Conservation (phyloP, 257 asterid genomes). For the Primulina eburnea region DNA sequence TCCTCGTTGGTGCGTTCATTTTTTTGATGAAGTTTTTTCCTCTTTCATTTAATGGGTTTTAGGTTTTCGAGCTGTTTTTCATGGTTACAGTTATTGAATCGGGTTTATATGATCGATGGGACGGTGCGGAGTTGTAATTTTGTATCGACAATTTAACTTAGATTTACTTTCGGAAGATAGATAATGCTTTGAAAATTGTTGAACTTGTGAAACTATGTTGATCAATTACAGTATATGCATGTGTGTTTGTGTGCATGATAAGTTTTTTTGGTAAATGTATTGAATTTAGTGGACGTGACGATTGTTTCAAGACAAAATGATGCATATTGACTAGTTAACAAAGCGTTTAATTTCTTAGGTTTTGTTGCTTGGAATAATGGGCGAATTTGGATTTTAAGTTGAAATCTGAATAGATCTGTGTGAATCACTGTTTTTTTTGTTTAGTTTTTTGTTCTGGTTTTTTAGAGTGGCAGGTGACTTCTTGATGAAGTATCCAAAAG, state of each 20-base stretch:
- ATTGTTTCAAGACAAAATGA: neutral
- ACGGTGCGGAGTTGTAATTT: neutral
- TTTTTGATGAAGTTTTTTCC: neutral
- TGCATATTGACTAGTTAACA: neutral
- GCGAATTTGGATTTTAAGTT: neutral
- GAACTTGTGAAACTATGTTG: neutral
- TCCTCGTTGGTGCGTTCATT: conserved; percentile 54
- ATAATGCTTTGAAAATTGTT: neutral
- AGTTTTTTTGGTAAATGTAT: neutral
- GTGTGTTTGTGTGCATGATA: neutral
- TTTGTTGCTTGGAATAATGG: neutral
- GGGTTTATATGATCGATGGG: too few species aligned
- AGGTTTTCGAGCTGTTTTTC: conserved; percentile 21
- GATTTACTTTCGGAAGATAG: neutral
- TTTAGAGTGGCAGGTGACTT: neutral
- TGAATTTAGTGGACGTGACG: neutral
- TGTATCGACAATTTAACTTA: neutral
- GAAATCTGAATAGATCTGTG: neutral
- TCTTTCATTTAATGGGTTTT: neutral
- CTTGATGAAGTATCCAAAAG: neutral
- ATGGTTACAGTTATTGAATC: neutral
- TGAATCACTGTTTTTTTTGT: neutral
- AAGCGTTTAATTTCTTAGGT: neutral
- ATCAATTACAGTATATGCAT: neutral
- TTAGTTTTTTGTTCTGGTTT: neutral